Conservation (phyloP, 192 early-diverging fungal species). For the Mortierella claussenii region DNA sequence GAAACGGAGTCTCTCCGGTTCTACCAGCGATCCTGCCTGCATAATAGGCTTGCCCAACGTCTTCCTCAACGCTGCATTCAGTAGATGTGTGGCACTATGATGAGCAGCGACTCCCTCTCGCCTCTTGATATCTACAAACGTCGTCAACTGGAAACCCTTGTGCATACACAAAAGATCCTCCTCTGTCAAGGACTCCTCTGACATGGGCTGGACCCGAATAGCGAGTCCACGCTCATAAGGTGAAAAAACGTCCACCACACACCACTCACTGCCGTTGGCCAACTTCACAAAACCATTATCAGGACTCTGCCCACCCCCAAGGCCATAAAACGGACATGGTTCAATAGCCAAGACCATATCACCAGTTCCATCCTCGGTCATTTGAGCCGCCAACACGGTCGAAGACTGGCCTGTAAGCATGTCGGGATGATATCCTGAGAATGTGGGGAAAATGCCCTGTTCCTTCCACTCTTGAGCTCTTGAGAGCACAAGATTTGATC, state of each 20-base stretch:
- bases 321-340: slow-evolving; percentile 69
- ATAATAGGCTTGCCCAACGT: slow-evolving; percentile 58
- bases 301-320: slow-evolving; percentile 68
- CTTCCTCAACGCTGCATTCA: slow-evolving; percentile 64
- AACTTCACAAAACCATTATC: slow-evolving; percentile 56
- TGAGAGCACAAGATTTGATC: slow-evolving; percentile 19
- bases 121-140: slow-evolving; percentile 50
- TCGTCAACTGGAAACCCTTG: slow-evolving; percentile 50
- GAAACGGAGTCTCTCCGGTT: slow-evolving; percentile 62
- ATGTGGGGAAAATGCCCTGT: slow-evolving; percentile 51
- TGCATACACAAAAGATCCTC: slow-evolving; percentile 56
- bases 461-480: slow-evolving; percentile 42
- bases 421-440: slow-evolving; percentile 63
- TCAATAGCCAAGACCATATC: slow-evolving; percentile 62
- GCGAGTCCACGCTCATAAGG: slow-evolving; percentile 64
- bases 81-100: slow-evolving; percentile 68
- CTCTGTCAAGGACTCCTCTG: slow-evolving; percentile 14
- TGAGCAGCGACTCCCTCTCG: slow-evolving; percentile 62
- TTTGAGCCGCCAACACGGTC: slow-evolving; percentile 35
- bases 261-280: slow-evolving; percentile 54
- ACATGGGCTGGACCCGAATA: slow-evolving; percentile 39
- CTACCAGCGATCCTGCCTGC: slow-evolving; percentile 66
- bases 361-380: slow-evolving; percentile 47
- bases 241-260: slow-evolving; percentile 58
- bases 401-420: slow-evolving; percentile 53